Base-by-base conservation (phyloP, 129 eudicot genomes). In the Helichrysum umbraculigerum region DNA sequence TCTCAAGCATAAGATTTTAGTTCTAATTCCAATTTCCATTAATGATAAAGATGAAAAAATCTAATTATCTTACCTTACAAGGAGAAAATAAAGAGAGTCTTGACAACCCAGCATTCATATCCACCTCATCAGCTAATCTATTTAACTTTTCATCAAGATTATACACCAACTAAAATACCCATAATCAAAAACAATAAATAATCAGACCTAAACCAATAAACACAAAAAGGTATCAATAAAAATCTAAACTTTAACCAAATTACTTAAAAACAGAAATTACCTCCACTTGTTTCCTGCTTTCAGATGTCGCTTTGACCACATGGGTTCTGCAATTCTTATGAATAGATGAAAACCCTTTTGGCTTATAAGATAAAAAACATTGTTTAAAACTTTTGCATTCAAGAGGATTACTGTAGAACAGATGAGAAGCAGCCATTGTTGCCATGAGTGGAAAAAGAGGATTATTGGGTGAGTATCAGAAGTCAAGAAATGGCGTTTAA, bases 1-100 rank as follows among this genome's bases (percentile, higher is more conserved):
- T 28, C 4, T 30, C 16, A 74, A 35, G 75, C 66, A 68, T 3
- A 75, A 47, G 51, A 37, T 37, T 5, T 52, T 9, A 63, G 19
- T n/a, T 56, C 44, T 16, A 72, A 21, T 20, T 47, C 25, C 17
- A 35, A 16, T 47, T 70, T 62, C 64, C 51, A 70, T 30, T 34
- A 78, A 61, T n/a, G 61, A 70, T 47, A 64, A 47, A 35, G 33
- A 12, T n/a, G 0, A 47, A 8, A 1, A 39, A 39, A 8, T 9
- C 47, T 8, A 41, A 8, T 8, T 41, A 41, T 41, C 79, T 72
- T 69, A 89, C 99, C 99, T 95, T 95, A 79, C 99, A 95, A 87
- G 99, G 99, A 11, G 99, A 95, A 83, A 91, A 95, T 34, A 95
- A 83, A 68, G 90, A 79, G 56, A 95, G 97, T 79, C 97, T 89